phyloP scores from a whole-genome alignment of 2,329 filamentous ascomycete genomes.

The Aureobasidium melanogenum region DNA sequence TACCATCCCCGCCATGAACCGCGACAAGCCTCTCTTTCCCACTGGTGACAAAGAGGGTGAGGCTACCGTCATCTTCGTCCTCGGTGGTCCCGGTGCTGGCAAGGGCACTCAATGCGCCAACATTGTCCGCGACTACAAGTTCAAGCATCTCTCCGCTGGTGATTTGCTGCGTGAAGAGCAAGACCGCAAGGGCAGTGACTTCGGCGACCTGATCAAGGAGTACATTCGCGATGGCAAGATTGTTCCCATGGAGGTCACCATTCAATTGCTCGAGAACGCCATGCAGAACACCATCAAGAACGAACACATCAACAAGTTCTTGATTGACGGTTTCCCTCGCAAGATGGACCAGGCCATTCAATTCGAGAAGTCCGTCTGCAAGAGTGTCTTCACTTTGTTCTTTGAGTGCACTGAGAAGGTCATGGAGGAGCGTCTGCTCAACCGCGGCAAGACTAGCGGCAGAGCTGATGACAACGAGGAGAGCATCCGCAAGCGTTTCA shows the following conservation, averaged over 20 bases:
- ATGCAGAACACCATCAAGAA: conserved; percentile 63
- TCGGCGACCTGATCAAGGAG: conserved; percentile 83
- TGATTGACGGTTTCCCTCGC: conserved; percentile 77
- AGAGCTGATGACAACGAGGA: conserved; percentile 89
- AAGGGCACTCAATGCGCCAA: conserved; percentile 94
- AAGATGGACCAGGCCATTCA: conserved; percentile 95
- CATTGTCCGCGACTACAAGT: conserved; percentile 78
- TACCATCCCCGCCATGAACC: conserved; percentile 41
- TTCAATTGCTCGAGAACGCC: conserved; percentile 86
- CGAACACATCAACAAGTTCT: conserved; percentile 59
- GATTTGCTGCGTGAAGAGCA: conserved; percentile 93
- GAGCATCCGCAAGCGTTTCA: conserved; percentile 93
- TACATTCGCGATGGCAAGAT: conserved; percentile 94
- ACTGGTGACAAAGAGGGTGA: conserved; percentile 40
- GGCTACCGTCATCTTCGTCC: conserved; percentile 91
- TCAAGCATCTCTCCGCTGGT: conserved; percentile 87
- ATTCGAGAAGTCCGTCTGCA: conserved; percentile 85
- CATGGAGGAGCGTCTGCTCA: conserved; percentile 75
- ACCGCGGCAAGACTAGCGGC: conserved; percentile 88
- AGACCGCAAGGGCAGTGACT: conserved; percentile 73
- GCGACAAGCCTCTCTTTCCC: conserved; percentile 62
- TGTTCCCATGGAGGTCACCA: conserved; percentile 97
- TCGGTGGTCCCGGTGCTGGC: conserved; percentile 88
- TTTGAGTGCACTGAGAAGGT: conserved; percentile 86
- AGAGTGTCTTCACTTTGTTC: conserved; percentile 79